Percentiles rank a stretch among this genome's conserved stretches.
phyloP scores from a whole-genome alignment of 257 asterid species.

The Solanum gracilifrons region DNA sequence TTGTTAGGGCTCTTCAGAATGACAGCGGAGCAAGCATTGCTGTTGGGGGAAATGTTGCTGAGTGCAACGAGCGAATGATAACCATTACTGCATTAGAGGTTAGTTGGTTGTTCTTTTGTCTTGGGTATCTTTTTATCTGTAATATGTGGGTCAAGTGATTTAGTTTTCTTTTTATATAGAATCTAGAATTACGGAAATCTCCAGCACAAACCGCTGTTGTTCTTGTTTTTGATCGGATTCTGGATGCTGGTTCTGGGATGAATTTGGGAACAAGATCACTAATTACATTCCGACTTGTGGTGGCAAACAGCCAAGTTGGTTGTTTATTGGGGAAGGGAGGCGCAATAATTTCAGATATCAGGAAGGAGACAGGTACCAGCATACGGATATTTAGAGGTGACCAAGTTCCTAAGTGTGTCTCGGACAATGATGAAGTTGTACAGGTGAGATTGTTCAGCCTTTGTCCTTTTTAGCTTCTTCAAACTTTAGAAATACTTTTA shows the following conservation, averaged over 20 bases:
- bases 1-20: slow-evolving; percentile 32
- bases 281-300: slow-evolving; percentile 42
- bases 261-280: slow-evolving; percentile 23
- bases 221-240: slow-evolving; percentile 38
- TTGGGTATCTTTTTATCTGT: neutral
- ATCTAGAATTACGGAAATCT: slow-evolving; percentile 33
- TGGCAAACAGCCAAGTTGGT: slow-evolving; percentile 52
- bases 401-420: slow-evolving; percentile 54
- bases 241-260: slow-evolving; percentile 25
- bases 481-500: neutral
- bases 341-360: slow-evolving; percentile 54
- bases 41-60: slow-evolving; percentile 39
- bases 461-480: neutral
- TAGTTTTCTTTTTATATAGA: slow-evolving; percentile 20
- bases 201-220: slow-evolving; percentile 52
- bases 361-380: slow-evolving; percentile 58
- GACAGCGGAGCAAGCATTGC: slow-evolving; percentile 48
- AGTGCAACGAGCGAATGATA: slow-evolving; percentile 53
- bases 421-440: slow-evolving; percentile 42
- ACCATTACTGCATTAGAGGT: slow-evolving; percentile 59
- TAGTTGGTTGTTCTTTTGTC: neutral
- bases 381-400: slow-evolving; percentile 38
- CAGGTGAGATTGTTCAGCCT: slow-evolving; percentile 32
- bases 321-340: slow-evolving; percentile 83
- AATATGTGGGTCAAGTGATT: neutral